Base-by-base conservation (phyloP, 2,329 filamentous ascomycete species). In the Alternaria incomplexa region DNA sequence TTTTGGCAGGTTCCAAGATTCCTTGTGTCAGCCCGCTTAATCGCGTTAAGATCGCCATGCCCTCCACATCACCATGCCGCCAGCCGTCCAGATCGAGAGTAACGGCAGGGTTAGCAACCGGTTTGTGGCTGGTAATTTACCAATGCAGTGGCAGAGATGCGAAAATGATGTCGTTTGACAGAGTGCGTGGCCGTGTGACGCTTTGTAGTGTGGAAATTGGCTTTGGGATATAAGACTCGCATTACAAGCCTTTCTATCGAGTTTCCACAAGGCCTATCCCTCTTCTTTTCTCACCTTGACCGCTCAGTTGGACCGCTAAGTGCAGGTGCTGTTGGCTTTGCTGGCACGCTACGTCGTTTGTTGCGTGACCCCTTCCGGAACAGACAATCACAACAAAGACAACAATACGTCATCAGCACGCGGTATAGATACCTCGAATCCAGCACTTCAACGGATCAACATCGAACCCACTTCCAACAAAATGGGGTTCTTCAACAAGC, bases 401-500 rank as follows among this genome's bases (percentile, higher is more conserved):
- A 56, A 57, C 53, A 62, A 57, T 55, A 58, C 55, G 60, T 58
- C 56, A 62, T 58, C 28, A 15, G 46, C 46, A 51, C 45, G 47
- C 43, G 22, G 46, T 44, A 59, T 32, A 59, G 23, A 25, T 54
- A 51, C 23, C 60, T 54, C 32, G 15, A 17, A 23, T 44, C 13
- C 23, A 56, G 17, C 17, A 46, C 13, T 43, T 25, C 30, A 23
- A n/a, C 54, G 44, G 22, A 45, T 26, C 56, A 56, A n/a, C 51
- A 65, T 45, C 53, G 17, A 45, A 28, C 36, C n/a, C 30, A 52
- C 13, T 45, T 45, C 13, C 43, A 20, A 28, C 47, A 58, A 58
- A 36, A 81, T 81, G 80, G 73, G 74, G 40, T 71, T 81, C 70
- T 81, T 82, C 73, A 80, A 74, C 64, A 76, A 76, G 56, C 78